Conservation (phyloP, 176 grass and related monocot species). For the Oryza officinalis region DNA sequence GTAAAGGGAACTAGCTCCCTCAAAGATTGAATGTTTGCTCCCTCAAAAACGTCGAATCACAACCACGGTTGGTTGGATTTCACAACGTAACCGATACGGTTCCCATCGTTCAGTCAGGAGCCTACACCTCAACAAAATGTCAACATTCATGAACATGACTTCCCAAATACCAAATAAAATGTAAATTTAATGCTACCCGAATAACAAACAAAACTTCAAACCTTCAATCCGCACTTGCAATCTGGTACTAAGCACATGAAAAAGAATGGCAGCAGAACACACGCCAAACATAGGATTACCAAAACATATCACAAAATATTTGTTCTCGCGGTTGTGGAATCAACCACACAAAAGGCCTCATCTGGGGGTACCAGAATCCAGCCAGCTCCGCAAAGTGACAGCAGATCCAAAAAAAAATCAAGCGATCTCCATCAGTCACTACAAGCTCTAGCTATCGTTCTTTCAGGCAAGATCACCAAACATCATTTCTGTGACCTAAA, state of each 20-base stretch:
- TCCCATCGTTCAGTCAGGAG: too few species aligned
- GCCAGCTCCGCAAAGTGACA: background rate
- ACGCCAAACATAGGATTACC: background rate
- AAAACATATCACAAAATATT: background rate
- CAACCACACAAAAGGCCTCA: background rate
- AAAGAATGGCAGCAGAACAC: background rate
- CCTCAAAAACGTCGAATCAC: too few species aligned
- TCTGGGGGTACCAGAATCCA: background rate
- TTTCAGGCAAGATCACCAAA: conserved; percentile 14
- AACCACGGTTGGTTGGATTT: too few species aligned
- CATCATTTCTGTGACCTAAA: conserved; percentile 41
- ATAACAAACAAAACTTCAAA: background rate
- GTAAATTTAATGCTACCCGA: too few species aligned
- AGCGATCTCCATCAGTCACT: conserved; percentile 30
- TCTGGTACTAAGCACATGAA: background rate
- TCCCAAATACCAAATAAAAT: background rate
- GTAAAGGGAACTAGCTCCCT: too few species aligned
- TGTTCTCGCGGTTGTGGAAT: background rate
- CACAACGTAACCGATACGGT: too few species aligned
- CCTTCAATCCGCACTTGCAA: background rate
- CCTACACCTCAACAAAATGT: too few species aligned
- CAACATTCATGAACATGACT: too few species aligned
- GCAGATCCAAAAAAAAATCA: background rate
- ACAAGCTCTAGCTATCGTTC: conserved; percentile 20
- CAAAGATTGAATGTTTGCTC: too few species aligned